Evolutionary conservation across 164 flowering plant species (phyloP).

Genomic region (Annona cherimola): DNA sequence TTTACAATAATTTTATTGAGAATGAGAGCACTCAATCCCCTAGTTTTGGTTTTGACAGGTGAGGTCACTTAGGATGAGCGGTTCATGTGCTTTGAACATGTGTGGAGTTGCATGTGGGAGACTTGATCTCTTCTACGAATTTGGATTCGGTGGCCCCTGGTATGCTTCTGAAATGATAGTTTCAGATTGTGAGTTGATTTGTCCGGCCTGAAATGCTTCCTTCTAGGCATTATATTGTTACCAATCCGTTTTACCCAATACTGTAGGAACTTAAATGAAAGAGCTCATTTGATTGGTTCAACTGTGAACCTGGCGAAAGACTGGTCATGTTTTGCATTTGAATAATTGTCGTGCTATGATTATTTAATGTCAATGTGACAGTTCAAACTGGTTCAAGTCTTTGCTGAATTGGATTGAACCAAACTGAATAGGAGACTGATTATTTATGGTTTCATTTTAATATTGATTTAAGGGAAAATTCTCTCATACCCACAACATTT

Average conservation of each 20-base stretch:
- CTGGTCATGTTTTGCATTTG: too few relatives aligned
- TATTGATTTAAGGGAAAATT: too few relatives aligned
- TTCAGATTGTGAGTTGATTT: not conserved
- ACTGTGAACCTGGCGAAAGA: too few relatives aligned
- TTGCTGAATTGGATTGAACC: too few relatives aligned
- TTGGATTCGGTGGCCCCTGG: slow-evolving; percentile 97
- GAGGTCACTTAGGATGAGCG: slow-evolving; percentile 77
- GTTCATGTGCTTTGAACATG: slow-evolving; percentile 91
- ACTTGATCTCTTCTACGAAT: slow-evolving; percentile 69
- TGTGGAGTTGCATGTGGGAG: slow-evolving; percentile 96
- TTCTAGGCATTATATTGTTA: not conserved
- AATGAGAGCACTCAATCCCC: not conserved
- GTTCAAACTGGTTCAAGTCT: too few relatives aligned
- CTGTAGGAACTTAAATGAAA: not conserved
- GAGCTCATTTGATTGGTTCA: not conserved
- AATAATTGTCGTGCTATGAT: too few relatives aligned
- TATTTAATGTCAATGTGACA: too few relatives aligned
- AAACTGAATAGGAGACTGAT: too few relatives aligned
- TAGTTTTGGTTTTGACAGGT: slow-evolving; percentile 43
- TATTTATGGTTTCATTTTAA: too few relatives aligned
- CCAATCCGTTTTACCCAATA: too few relatives aligned
- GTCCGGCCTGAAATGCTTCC: not conserved
- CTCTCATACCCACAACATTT: too few relatives aligned
- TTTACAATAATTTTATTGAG: not conserved
- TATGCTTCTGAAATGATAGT: slow-evolving; percentile 21